Percentiles rank a stretch among this genome's conserved stretches.
These are phyloP conservation scores for Termitomyces sp. DNA, from an alignment of 768 basidiomycete genomes.

Conservation along the genomic window DNA sequence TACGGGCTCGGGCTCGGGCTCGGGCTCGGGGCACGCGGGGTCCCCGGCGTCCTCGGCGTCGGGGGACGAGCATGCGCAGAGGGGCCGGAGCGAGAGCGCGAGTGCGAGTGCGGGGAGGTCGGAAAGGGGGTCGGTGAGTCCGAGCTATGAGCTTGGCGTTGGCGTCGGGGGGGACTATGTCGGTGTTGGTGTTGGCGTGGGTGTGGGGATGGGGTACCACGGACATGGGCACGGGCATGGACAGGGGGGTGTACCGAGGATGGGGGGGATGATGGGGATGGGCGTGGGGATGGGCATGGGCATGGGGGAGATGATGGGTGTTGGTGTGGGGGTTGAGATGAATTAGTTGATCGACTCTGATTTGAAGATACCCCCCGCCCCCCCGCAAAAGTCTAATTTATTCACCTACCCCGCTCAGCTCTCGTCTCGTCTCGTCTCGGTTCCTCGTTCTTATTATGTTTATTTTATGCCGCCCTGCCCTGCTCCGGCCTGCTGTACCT, in stretches of 20 bases:
- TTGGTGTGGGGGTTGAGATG: conserved; percentile 16
- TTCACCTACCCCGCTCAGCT: background rate
- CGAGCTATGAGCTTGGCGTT: conserved; percentile 18
- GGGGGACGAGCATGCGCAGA: background rate
- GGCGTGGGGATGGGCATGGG: conserved; percentile 2
- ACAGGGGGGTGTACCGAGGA: conserved; percentile 10
- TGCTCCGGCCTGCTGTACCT: too few species aligned
- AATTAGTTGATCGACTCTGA: background rate
- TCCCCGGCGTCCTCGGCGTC: conserved; percentile 6
- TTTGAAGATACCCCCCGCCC: too few species aligned
- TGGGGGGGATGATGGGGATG: conserved; percentile 12
- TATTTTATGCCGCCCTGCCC: background rate
- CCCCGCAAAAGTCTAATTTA: too few species aligned
- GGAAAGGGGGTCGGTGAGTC: conserved; percentile 11
- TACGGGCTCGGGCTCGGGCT: background rate
- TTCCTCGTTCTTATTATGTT: background rate
- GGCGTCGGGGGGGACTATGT: conserved; percentile 2
- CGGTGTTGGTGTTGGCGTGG: conserved; percentile 3
- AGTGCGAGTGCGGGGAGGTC: background rate
- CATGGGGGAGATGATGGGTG: background rate
- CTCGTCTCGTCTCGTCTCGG: background rate
- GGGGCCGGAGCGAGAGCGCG: conserved; percentile 7
- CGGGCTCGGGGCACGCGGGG: background rate
- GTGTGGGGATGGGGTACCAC: background rate
- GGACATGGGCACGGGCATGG: conserved; percentile 1